Evolutionary conservation across 2,329 filamentous ascomycete genomes (phyloP), one percentile per base, ranked within the genome.

Genomic region (Fusarium subtropicale): DNA sequence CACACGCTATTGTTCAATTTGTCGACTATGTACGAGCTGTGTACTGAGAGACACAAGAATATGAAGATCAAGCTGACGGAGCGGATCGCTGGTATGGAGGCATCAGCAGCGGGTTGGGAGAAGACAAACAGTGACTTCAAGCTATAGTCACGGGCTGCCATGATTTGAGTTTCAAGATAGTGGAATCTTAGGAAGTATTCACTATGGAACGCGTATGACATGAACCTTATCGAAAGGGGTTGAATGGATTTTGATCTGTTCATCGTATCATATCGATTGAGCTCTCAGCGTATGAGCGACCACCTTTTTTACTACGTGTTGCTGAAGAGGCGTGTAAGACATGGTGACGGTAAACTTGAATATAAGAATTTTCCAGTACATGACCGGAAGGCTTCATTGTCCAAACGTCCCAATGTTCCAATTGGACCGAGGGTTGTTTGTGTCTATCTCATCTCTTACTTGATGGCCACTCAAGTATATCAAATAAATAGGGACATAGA

Each of bases 21-120:
- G 15, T 89, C 90, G 13, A 98, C 95, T 0, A 88, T 97, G 73
- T 98, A 97, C 77, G 96, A 98, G 79, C 85, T 98, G 10, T 96
- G 92, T 76, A 94, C 92, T 0, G 94, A 98, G 73, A 86, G 87
- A 66, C 88, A 92, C 42, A 84, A 87, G 50, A 85, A 85, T 15
- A 79, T 91, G 72, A 98, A 98, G 83, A 79, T 87, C 31, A 83
- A 82, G 28, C 82, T 98, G 20, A 90, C 91, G 3, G 91, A 93
- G 73, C 87, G 85, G 53, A 84, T 96, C 20, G 90, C 92, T 1
- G 81, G 79, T 2, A 83, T 87, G 72, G 85, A 86, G 42, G 83
- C 86, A 18, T 85, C 83, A 2, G 78, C 84, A 2, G 81, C 82
- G 2, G 91, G 91, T 8, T 90, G 91, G 87, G 92, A 94, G 77